Base-by-base conservation (phyloP, 768 basidiomycete genomes). In the Epithele typhae region DNA sequence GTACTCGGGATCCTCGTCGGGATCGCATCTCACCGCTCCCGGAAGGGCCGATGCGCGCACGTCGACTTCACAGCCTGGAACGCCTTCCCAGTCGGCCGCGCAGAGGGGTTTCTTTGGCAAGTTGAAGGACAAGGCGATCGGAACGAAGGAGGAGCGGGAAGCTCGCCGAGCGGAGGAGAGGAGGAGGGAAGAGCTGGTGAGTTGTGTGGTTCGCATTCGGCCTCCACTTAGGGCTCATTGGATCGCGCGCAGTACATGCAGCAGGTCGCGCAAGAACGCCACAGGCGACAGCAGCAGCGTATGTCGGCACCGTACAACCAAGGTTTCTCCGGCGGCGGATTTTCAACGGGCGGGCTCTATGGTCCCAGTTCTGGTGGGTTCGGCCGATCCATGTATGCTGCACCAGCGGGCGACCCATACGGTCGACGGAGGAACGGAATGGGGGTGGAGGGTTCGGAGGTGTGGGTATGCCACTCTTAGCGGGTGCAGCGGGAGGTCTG, bases 91-190 rank as follows among this genome's bases (percentile, higher is more conserved):
- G 14, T 41, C 51, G 8, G 59, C 62, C 19, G 60, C 67, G 39
- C 76, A 77, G 51, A 67, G 76, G 22, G 77, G 82, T 0, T 68
- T 85, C 51, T 70, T 87, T 52, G 75, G 71, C 1, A 80, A 72
- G 55, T 48, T 86, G 53, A 84, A 81, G 57, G 81, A 84, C 55
- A 81, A 78, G 57, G 69, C 78, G 0, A 75, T 79, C 11, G 78
- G 79, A 1, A 82, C 81, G 3, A 80, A 78, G 59, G 81, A 83
- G 54, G 81, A 84, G 61, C 68, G 82, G 5, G 76, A 81, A 57
- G 68, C 70, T 6, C 41, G 22, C 32, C 36, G 64, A 67, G 22
- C 68, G 53, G 54, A 62, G 57, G 15, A 53, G 40, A 46, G 24
- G 58, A 66, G 38, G 56, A 58, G 45, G 62, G 35, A 37, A 25